Conservation (phyloP, 108 stramenopile genomes). For the Cyclostephanos invisitatus region DNA sequence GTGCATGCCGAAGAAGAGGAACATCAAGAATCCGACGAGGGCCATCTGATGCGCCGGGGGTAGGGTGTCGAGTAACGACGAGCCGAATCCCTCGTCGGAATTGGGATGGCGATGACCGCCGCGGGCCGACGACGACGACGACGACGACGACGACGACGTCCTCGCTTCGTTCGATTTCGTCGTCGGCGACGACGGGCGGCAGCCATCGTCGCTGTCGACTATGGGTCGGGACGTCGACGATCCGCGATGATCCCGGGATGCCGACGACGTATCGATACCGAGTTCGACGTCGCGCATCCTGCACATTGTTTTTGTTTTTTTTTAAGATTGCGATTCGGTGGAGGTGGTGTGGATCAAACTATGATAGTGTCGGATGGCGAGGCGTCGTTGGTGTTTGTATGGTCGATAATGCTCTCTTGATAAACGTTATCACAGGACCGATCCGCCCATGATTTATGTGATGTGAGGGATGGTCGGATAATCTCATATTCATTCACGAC, state of each 20-base stretch:
- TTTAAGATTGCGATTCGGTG: not conserved
- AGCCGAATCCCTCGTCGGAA: slow-evolving; percentile 30
- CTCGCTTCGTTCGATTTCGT: not conserved
- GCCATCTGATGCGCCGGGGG: slow-evolving; percentile 48
- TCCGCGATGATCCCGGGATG: no score
- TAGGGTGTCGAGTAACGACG: slow-evolving; percentile 28
- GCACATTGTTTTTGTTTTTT: not conserved
- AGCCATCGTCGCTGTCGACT: not conserved
- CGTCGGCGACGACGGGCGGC: not conserved
- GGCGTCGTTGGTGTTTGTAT: no score
- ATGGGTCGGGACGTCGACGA: not conserved
- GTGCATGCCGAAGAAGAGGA: slow-evolving; percentile 64
- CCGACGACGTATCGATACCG: not conserved
- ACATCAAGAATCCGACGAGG: slow-evolving; percentile 39
- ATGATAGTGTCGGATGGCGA: not conserved
- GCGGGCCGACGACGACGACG: not conserved
- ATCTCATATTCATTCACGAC: no score
- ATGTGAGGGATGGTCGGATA: no score
- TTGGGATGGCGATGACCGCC: slow-evolving; percentile 7
- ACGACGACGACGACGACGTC: not conserved
- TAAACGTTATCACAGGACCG: no score
- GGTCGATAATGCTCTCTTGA: no score
- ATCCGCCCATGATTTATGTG: no score
- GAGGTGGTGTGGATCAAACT: no score
- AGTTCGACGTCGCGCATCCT: slow-evolving; percentile 18